Conservation (phyloP, 2,329 filamentous ascomycete genomes). For the Calonectria hongkongensis region DNA sequence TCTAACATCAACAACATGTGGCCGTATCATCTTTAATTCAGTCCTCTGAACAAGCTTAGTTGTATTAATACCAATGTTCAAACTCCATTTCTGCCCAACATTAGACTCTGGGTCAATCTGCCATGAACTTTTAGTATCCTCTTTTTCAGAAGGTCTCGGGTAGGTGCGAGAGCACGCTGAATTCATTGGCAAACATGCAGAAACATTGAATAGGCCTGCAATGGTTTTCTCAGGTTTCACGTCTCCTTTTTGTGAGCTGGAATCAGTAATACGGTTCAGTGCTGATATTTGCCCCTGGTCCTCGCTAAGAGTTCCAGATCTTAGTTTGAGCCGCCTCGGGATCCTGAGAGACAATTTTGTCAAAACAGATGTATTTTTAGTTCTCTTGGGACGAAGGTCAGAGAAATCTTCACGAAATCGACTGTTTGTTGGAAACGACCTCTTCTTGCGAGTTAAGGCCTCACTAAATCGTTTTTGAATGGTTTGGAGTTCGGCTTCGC, state of each 20-base stretch:
- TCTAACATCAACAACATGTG: constrained; percentile 17
- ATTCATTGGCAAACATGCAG: constrained; percentile 43
- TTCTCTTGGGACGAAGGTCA: constrained; percentile 27
- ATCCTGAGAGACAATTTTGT: constrained; percentile 60
- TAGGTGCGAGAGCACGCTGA: constrained; percentile 35
- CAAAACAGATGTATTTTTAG: constrained; percentile 57
- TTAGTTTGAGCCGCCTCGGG: constrained; percentile 55
- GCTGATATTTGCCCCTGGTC: too few relatives aligned
- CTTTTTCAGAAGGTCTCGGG: constrained; percentile 40
- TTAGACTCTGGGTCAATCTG: constrained; percentile 54
- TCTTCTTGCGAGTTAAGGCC: constrained; percentile 56
- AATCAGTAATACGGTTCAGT: not conserved
- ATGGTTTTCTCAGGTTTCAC: constrained; percentile 27
- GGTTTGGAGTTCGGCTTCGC: constrained; percentile 62
- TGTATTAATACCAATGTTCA: constrained; percentile 34
- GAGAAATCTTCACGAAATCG: constrained; percentile 65
- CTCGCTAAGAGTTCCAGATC: constrained; percentile 33
- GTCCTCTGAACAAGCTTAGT: constrained; percentile 23
- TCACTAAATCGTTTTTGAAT: constrained; percentile 65
- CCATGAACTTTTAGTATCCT: constrained; percentile 55
- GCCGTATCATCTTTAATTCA: constrained; percentile 23
- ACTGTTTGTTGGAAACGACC: constrained; percentile 57
- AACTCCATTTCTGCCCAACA: constrained; percentile 45
- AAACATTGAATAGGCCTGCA: constrained; percentile 46
- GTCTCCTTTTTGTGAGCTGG: not conserved